Evolutionary conservation across 139 green algal species (phyloP).

Genomic region (Chlorella vulgaris): DNA sequence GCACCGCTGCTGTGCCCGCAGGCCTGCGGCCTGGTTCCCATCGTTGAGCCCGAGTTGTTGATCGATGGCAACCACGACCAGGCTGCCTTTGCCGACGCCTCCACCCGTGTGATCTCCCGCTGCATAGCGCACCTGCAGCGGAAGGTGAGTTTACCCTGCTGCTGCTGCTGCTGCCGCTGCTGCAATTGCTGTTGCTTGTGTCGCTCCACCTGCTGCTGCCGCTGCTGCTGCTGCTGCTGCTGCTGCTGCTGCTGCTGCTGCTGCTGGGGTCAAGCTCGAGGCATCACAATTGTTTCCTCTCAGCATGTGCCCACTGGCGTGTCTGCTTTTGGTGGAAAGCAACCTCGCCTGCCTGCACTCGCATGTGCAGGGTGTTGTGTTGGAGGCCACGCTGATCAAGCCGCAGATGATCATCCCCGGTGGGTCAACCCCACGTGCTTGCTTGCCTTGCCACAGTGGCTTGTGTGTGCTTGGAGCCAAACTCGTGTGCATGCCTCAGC

Average conservation of each 20-base stretch:
- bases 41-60: conserved; percentile 97
- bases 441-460: too few species aligned
- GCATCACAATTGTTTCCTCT: too few species aligned
- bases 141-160: not conserved
- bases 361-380: conserved; percentile 56
- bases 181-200: too few species aligned
- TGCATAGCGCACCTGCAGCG: conserved; percentile 65
- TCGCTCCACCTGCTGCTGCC: not conserved
- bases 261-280: too few species aligned
- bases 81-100: conserved; percentile 48
- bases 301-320: not conserved
- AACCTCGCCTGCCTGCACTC: not conserved
- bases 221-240: not conserved
- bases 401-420: conserved; percentile 85
- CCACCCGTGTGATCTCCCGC: conserved; percentile 49
- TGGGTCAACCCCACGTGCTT: not conserved
- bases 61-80: conserved; percentile 87
- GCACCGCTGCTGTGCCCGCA: too few species aligned
- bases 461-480: too few species aligned
- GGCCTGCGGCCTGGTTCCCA: conserved; percentile 83
- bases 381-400: conserved; percentile 92
- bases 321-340: not conserved
- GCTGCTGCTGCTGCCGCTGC: too few species aligned
- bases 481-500: too few species aligned
- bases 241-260: not conserved